A percentile compares a stretch with the other conserved stretches of the same genome.
phyloP scores from a whole-genome alignment of 768 basidiomycete species.

The Rhizopogon vulgaris region DNA sequence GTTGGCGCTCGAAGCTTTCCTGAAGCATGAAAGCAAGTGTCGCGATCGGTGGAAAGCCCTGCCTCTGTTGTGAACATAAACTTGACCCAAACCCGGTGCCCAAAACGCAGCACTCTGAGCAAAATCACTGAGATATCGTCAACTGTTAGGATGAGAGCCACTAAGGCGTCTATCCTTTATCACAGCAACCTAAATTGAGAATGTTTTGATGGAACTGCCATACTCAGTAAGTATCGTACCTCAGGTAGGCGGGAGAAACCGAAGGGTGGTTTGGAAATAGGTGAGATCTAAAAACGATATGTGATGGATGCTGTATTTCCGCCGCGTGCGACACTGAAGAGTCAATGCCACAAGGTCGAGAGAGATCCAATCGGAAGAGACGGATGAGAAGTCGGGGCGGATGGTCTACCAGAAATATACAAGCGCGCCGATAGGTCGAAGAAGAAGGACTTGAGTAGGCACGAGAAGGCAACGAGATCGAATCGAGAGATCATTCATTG shows the following conservation, averaged over 20 bases:
- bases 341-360: conserved; percentile 34
- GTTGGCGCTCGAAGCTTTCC: background rate
- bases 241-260: conserved; percentile 23
- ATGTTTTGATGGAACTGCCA: conserved; percentile 17
- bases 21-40: background rate
- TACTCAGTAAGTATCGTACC: conserved; percentile 18
- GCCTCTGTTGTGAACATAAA: no score
- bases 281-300: conserved; percentile 41
- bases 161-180: conserved; percentile 6
- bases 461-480: conserved; percentile 23
- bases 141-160: background rate
- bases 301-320: conserved; percentile 26
- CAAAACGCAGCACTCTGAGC: background rate
- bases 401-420: conserved; percentile 29
- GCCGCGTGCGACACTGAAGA: conserved; percentile 23
- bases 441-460: conserved; percentile 16
- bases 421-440: conserved; percentile 35
- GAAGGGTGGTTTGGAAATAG: conserved; percentile 23
- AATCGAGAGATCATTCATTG: conserved; percentile 22
- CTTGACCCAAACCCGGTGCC: background rate
- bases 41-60: background rate
- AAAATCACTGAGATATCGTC: background rate
- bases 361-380: conserved; percentile 42
- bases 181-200: conserved; percentile 13
- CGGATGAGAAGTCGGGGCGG: conserved; percentile 40